Evolutionary conservation across 768 basidiomycete species (phyloP).

Genomic region (Lentinula raphanica): DNA sequence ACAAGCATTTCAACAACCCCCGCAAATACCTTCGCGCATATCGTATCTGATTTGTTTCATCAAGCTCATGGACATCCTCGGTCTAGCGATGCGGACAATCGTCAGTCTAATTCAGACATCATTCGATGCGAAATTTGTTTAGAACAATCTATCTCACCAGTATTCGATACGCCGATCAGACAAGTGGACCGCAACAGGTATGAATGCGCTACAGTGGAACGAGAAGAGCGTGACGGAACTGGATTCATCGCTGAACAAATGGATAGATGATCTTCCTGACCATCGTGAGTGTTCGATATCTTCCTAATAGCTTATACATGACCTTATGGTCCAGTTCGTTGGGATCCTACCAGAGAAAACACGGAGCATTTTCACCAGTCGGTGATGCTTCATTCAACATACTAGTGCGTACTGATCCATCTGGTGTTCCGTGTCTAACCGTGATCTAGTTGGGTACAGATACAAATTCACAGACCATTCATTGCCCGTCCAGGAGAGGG

Average conservation of each 20-base stretch:
- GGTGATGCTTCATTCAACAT: slow-evolving; percentile 35
- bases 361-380: slow-evolving; percentile 41
- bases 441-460: slow-evolving; percentile 30
- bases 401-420: not conserved
- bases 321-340: slow-evolving; percentile 19
- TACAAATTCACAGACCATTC: slow-evolving; percentile 4
- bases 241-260: slow-evolving; percentile 70
- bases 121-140: too few species aligned
- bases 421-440: not conserved
- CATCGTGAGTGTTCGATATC: slow-evolving; percentile 35
- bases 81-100: slow-evolving; percentile 46
- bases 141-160: too few species aligned
- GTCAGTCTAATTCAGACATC: too few species aligned
- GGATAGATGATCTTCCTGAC: slow-evolving; percentile 66
- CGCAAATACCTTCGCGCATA: slow-evolving; percentile 38
- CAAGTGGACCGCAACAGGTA: not conserved
- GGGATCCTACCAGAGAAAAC: slow-evolving; percentile 39
- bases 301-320: too few species aligned
- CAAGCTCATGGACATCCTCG: slow-evolving; percentile 46
- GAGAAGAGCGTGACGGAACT: slow-evolving; percentile 65
- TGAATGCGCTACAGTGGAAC: slow-evolving; percentile 25
- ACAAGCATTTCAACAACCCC: slow-evolving; percentile 49
- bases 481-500: not conserved
- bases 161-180: slow-evolving; percentile 11
- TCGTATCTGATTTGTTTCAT: slow-evolving; percentile 40